Percentiles rank a stretch among this genome's conserved stretches.
phyloP scores from a whole-genome alignment of 768 basidiomycete species.

The Tylopilus rubrobrunneus region DNA sequence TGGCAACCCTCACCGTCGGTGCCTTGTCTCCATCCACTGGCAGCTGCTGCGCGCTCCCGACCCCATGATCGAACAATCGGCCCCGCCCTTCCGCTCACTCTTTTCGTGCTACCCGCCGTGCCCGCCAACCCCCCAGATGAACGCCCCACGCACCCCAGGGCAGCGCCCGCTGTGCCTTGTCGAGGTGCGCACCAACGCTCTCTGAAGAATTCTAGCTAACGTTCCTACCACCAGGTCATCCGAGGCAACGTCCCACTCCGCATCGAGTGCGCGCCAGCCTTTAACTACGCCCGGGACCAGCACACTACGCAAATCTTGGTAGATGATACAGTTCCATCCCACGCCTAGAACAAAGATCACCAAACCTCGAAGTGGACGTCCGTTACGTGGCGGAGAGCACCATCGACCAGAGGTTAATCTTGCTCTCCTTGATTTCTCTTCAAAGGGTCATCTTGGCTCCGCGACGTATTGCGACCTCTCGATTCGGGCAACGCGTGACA shows the following conservation, averaged over 20 bases:
- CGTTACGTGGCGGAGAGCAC: constrained; percentile 65
- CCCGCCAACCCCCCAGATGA: no score
- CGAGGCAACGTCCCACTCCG: constrained; percentile 79
- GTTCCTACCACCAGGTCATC: constrained; percentile 50
- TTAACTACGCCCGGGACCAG: constrained; percentile 50
- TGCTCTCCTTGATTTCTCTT: constrained; percentile 58
- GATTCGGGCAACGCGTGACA: constrained; percentile 82
- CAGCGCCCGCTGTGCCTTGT: no score
- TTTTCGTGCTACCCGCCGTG: no score
- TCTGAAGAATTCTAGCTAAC: background rate
- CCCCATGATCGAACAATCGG: no score
- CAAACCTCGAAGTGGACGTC: constrained; percentile 63
- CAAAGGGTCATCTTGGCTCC: constrained; percentile 71
- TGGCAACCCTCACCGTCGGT: no score
- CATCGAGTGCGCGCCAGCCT: constrained; percentile 92
- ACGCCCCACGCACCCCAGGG: no score
- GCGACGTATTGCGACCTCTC: constrained; percentile 57
- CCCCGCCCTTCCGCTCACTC: no score
- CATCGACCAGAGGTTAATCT: constrained; percentile 55
- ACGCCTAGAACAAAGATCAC: constrained; percentile 52
- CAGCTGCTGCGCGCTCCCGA: no score
- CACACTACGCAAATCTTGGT: constrained; percentile 62
- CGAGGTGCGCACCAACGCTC: constrained; percentile 42
- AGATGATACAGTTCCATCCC: constrained; percentile 41
- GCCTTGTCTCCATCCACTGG: no score